A percentile compares a stretch with the other conserved stretches of the same genome.
These are phyloP conservation scores for Neostapfia colusana DNA, from an alignment of 176 grass and related monocot genomes.

Conservation along the genomic window DNA sequence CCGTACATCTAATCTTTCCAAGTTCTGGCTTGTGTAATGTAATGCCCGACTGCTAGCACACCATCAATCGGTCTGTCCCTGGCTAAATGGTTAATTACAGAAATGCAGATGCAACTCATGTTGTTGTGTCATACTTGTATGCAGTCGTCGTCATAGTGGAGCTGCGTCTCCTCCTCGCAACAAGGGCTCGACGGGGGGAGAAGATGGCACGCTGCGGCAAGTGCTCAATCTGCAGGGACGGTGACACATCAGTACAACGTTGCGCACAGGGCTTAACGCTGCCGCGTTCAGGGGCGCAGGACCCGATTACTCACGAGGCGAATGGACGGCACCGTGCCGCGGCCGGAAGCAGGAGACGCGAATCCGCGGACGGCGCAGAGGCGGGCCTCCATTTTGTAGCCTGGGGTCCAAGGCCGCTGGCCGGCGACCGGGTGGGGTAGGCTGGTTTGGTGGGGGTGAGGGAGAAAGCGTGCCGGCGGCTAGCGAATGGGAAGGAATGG, in stretches of 20 bases:
- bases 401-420: not conserved
- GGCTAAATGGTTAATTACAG: not conserved
- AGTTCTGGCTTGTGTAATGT: not conserved
- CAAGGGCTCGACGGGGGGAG: not conserved
- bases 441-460: not conserved
- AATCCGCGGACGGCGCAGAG: not conserved
- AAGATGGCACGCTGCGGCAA: not conserved
- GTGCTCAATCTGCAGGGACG: slow-evolving; percentile 37
- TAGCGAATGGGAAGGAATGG: not conserved
- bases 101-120: not conserved
- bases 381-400: slow-evolving; percentile 40
- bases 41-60: not conserved
- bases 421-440: slow-evolving; percentile 2
- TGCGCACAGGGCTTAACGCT: not conserved
- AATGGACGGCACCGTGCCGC: not conserved
- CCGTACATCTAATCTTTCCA: not conserved
- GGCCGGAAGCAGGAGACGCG: not conserved
- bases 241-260: not conserved
- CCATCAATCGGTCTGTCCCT: not conserved
- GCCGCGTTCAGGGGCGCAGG: not conserved
- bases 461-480: not conserved
- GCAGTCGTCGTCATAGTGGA: slow-evolving; percentile 27
- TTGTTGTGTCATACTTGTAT: slow-evolving; percentile 29
- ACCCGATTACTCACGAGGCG: not conserved
- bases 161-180: not conserved